Conservation (phyloP, 2,329 filamentous ascomycete genomes). For the Coleophoma eucalyptorum region DNA sequence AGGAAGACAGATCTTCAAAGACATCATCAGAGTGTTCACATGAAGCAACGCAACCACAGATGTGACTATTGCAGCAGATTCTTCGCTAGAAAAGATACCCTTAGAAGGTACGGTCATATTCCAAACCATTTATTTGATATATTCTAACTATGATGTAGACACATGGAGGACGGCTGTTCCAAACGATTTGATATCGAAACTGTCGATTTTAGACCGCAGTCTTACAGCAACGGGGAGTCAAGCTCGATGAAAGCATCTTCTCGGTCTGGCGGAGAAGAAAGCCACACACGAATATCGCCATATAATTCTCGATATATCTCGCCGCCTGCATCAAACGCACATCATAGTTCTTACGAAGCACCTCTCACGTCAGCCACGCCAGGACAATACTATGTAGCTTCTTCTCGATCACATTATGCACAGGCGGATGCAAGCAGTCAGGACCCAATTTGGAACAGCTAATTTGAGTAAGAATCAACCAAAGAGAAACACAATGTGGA, state of each 20-base stretch:
- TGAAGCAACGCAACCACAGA: conserved; percentile 65
- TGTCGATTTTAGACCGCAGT: conserved; percentile 23
- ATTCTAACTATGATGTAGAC: conserved; percentile 41
- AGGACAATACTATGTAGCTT: neutral
- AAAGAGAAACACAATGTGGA: no score
- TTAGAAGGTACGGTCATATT: conserved; percentile 57
- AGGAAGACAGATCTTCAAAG: conserved; percentile 74
- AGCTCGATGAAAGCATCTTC: neutral
- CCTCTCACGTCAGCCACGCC: neutral
- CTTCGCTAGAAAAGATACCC: conserved; percentile 79
- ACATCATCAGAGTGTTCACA: conserved; percentile 65
- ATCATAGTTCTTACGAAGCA: neutral
- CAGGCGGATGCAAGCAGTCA: neutral
- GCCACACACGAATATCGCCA: neutral
- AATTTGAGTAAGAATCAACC: neutral
- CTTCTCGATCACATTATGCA: neutral
- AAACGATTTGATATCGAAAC: conserved; percentile 49
- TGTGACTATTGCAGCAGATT: conserved; percentile 68
- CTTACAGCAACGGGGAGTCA: conserved; percentile 3
- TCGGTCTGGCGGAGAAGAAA: neutral
- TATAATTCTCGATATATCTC: neutral
- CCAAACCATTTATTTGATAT: neutral
- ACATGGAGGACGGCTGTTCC: conserved; percentile 74
- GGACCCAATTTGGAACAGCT: neutral
- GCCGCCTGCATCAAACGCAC: neutral